These are phyloP conservation scores for Globisporangium takayamanum DNA, from an alignment of 352 stramenopile species.

Conservation along the genomic window DNA sequence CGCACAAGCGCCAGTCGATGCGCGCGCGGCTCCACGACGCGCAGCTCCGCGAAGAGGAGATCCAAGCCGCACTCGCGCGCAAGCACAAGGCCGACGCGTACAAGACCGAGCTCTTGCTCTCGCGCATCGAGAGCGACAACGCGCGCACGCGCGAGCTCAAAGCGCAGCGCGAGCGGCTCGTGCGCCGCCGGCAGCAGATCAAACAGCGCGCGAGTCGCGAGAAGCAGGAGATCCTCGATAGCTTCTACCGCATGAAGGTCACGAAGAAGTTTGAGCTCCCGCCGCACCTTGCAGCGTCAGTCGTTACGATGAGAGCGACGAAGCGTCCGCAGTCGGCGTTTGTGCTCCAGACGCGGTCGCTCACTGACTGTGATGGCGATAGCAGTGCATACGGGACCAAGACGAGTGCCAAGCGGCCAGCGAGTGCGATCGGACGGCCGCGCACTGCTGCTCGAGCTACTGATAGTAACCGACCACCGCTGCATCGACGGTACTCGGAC, in stretches of 20 bases:
- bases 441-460: too few relatives aligned
- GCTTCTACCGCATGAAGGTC: conserved; percentile 80
- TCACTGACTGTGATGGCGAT: conserved; percentile 14
- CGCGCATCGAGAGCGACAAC: conserved; percentile 63
- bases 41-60: conserved; percentile 75
- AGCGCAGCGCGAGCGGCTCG: conserved; percentile 40
- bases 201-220: conserved; percentile 50
- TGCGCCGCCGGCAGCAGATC: conserved; percentile 59
- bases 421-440: conserved; percentile 25
- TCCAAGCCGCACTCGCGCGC: conserved; percentile 44
- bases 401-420: conserved; percentile 17
- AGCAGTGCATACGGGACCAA: not conserved
- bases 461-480: not conserved
- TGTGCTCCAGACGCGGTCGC: conserved; percentile 24
- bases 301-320: not conserved
- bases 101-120: conserved; percentile 40
- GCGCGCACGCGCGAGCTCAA: conserved; percentile 46
- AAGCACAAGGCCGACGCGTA: conserved; percentile 68
- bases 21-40: conserved; percentile 55
- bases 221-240: conserved; percentile 71
- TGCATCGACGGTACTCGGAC: conserved; percentile 2
- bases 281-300: conserved; percentile 35
- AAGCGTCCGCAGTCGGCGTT: conserved; percentile 35
- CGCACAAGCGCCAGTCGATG: conserved; percentile 43
- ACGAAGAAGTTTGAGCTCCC: conserved; percentile 69